Evolutionary conservation across 768 basidiomycete genomes (phyloP).

Genomic region (Boletus rex-veris): DNA sequence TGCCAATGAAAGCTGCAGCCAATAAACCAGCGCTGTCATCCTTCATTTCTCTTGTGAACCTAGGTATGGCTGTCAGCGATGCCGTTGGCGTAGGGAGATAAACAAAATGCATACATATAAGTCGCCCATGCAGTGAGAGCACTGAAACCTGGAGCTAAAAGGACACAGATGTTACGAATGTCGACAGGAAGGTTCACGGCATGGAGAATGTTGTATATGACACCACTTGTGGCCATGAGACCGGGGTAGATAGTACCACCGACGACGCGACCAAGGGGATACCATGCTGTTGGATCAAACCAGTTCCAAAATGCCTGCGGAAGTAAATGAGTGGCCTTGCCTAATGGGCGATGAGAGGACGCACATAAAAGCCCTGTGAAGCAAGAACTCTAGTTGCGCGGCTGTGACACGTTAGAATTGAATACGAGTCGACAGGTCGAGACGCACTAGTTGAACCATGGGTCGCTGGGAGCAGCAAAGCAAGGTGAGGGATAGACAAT

Average conservation of each 20-base stretch:
- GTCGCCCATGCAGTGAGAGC: constrained; percentile 96
- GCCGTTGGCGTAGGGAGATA: not conserved
- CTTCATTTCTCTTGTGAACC: constrained; percentile 97
- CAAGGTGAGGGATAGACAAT: not conserved
- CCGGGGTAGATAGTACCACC: constrained; percentile 99
- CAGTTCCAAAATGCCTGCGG: constrained; percentile 98
- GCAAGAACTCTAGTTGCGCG: constrained; percentile 92
- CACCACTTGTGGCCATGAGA: constrained; percentile 95
- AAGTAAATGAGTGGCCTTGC: constrained; percentile 5
- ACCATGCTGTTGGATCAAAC: constrained; percentile 99
- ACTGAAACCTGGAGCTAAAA: constrained; percentile 95
- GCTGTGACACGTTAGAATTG: constrained; percentile 38
- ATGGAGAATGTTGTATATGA: constrained; percentile 91
- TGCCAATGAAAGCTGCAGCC: constrained; percentile 97
- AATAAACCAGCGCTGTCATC: constrained; percentile 94
- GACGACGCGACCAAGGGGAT: constrained; percentile 96
- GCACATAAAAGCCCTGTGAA: constrained; percentile 91
- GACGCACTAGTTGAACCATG: constrained; percentile 98
- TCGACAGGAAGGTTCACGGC: constrained; percentile 92
- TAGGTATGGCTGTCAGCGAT: constrained; percentile 27
- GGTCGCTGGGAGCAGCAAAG: constrained; percentile 58
- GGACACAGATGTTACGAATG: constrained; percentile 94
- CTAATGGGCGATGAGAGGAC: constrained; percentile 26
- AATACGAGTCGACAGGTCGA: not conserved
- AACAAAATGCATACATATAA: constrained; percentile 65